Percentiles rank a stretch among this genome's conserved stretches.
Evolutionary conservation across 169 alveolate species (phyloP).

Genomic region (Theileria orientalis): DNA sequence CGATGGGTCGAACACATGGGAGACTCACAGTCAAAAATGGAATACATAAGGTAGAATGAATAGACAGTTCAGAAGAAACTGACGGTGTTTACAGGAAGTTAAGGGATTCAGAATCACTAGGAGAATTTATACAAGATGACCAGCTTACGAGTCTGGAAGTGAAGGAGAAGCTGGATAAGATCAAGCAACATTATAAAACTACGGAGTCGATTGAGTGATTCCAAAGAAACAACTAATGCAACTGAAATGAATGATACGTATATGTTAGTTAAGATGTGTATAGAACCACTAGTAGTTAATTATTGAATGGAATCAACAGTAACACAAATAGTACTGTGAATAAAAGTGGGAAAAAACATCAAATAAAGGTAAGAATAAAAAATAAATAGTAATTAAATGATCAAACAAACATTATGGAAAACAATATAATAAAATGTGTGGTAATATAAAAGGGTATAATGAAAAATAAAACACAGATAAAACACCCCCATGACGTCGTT

Average conservation of each 20-base stretch:
- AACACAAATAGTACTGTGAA: neutral
- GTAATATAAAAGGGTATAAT: neutral
- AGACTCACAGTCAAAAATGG: conserved; percentile 47
- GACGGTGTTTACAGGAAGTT: conserved; percentile 9
- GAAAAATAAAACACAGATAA: neutral
- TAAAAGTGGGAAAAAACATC: neutral
- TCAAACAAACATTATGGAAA: no score
- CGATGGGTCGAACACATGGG: conserved; percentile 70
- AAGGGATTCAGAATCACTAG: conserved; percentile 56
- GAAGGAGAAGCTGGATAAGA: conserved; percentile 23
- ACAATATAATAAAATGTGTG: no score
- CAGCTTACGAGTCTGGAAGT: conserved; percentile 45
- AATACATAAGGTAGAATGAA: conserved; percentile 49
- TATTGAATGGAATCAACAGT: neutral
- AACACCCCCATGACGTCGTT: conserved; percentile 18
- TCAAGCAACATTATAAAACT: conserved; percentile 43
- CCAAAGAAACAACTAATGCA: no score
- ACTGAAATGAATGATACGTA: no score
- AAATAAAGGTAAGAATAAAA: neutral
- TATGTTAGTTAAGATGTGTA: no score
- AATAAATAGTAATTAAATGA: neutral
- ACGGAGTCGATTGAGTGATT: no score
- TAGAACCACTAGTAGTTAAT: no score
- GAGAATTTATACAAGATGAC: conserved; percentile 45
- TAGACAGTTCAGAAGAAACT: neutral